Evolutionary conservation across 768 basidiomycete genomes (phyloP).

Genomic region (Tulasnella sp.): DNA sequence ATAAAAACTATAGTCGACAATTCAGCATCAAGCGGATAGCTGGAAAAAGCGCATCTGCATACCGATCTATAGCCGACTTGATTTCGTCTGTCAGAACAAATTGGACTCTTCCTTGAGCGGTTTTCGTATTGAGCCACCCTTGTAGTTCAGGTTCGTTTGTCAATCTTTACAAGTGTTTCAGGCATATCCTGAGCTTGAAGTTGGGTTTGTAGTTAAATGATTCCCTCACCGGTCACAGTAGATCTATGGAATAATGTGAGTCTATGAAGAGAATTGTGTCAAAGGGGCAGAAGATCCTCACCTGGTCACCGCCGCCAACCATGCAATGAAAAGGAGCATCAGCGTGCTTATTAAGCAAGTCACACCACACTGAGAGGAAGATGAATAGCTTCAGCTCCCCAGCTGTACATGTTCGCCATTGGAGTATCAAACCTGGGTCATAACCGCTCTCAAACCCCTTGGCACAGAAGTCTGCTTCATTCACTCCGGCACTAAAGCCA

Average conservation of each 20-base stretch:
- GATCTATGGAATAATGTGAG: slow-evolving; percentile 25
- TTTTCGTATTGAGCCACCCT: slow-evolving; percentile 61
- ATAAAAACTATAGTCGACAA: slow-evolving; percentile 35
- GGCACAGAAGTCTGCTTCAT: slow-evolving; percentile 74
- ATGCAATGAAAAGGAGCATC: slow-evolving; percentile 78
- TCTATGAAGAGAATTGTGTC: neutral
- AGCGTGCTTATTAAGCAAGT: slow-evolving; percentile 74
- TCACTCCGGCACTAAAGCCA: slow-evolving; percentile 80
- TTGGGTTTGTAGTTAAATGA: neutral
- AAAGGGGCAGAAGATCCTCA: neutral
- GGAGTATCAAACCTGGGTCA: slow-evolving; percentile 39
- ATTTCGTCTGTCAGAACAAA: slow-evolving; percentile 63
- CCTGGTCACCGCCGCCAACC: slow-evolving; percentile 87
- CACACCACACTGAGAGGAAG: slow-evolving; percentile 55
- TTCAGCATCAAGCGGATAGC: neutral
- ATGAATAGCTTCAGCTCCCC: neutral
- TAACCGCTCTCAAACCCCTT: slow-evolving; percentile 72
- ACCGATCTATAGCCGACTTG: slow-evolving; percentile 59
- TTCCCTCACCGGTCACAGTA: slow-evolving; percentile 63
- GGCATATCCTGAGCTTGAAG: neutral
- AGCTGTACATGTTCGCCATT: neutral
- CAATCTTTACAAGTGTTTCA: slow-evolving; percentile 33
- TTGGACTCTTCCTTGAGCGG: slow-evolving; percentile 45
- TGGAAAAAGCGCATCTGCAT: slow-evolving; percentile 17
- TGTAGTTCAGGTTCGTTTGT: slow-evolving; percentile 82